phyloP scores from a whole-genome alignment of 2,329 filamentous ascomycete species.

The Drechslerella coelobrocha region DNA sequence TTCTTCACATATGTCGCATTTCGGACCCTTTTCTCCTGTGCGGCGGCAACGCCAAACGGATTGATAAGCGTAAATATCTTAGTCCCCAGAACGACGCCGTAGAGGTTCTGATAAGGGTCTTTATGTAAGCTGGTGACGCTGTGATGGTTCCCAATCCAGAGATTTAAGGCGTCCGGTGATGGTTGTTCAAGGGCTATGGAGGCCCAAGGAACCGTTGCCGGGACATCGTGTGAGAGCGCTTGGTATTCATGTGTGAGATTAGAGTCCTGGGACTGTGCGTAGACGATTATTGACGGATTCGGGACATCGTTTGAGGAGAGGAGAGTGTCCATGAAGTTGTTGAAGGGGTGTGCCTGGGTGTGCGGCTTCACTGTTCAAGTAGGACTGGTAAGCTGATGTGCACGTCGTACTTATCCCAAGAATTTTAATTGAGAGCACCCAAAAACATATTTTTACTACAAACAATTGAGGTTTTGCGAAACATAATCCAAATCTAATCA shows the following conservation, averaged over 20 bases:
- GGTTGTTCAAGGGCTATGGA: constrained; percentile 70
- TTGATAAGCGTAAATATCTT: constrained; percentile 80
- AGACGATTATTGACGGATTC: constrained; percentile 60
- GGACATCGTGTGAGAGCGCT: constrained; percentile 69
- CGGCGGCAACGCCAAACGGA: constrained; percentile 72
- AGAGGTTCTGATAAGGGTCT: constrained; percentile 86
- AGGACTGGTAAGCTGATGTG: constrained; percentile 59
- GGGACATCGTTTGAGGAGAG: constrained; percentile 58
- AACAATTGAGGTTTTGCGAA: too few relatives aligned
- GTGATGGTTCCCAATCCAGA: constrained; percentile 79
- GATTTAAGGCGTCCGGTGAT: constrained; percentile 75
- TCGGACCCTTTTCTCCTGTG: constrained; percentile 68
- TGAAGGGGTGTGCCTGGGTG: constrained; percentile 70
- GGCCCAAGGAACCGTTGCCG: constrained; percentile 72
- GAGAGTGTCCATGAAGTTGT: constrained; percentile 64
- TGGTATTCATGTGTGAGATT: constrained; percentile 78
- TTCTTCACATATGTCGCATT: constrained; percentile 66
- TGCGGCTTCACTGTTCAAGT: constrained; percentile 70
- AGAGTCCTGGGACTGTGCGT: constrained; percentile 83
- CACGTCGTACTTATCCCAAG: too few relatives aligned
- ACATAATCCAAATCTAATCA: constrained; percentile 65
- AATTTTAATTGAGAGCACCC: too few relatives aligned
- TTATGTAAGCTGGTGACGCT: constrained; percentile 77
- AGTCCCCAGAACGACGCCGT: constrained; percentile 74
- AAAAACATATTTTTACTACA: too few relatives aligned